A percentile compares a stretch with the other conserved stretches of the same genome.
Evolutionary conservation across 176 grass and related monocot genomes (phyloP).

Genomic region (Themeda triandra): DNA sequence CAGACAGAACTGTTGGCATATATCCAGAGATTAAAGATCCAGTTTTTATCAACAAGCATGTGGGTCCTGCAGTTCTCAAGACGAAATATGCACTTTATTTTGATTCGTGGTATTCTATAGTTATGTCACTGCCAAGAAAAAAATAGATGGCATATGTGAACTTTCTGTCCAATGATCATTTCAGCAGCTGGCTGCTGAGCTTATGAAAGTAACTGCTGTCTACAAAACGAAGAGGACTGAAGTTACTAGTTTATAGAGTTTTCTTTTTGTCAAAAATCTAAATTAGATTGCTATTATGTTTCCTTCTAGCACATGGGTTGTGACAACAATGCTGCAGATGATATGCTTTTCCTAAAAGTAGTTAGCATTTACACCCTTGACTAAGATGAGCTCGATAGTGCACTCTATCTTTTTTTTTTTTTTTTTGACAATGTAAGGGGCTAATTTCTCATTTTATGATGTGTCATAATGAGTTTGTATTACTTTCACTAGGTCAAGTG

Average conservation of each 20-base stretch:
- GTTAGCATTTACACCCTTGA: not conserved
- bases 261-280: not conserved
- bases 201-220: constrained; percentile 1
- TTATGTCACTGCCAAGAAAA: not conserved
- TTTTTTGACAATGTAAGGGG: not conserved
- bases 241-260: not conserved
- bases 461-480: constrained; percentile 19
- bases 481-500: constrained; percentile 73
- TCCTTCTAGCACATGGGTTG: not conserved
- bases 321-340: not conserved
- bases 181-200: not conserved
- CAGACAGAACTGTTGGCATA: constrained; percentile 85
- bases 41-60: constrained; percentile 94
- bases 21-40: constrained; percentile 97
- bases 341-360: constrained; percentile 12
- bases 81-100: constrained; percentile 1
- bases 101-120: constrained; percentile 9
- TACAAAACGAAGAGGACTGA: not conserved
- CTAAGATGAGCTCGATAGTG: not conserved
- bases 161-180: not conserved
- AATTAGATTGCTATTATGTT: not conserved
- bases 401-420: not conserved
- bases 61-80: constrained; percentile 34
- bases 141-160: not conserved
- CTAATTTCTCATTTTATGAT: constrained; percentile 20